phyloP scores from a whole-genome alignment of 2,329 filamentous ascomycete species.

The Gaeumannomyces sp. region DNA sequence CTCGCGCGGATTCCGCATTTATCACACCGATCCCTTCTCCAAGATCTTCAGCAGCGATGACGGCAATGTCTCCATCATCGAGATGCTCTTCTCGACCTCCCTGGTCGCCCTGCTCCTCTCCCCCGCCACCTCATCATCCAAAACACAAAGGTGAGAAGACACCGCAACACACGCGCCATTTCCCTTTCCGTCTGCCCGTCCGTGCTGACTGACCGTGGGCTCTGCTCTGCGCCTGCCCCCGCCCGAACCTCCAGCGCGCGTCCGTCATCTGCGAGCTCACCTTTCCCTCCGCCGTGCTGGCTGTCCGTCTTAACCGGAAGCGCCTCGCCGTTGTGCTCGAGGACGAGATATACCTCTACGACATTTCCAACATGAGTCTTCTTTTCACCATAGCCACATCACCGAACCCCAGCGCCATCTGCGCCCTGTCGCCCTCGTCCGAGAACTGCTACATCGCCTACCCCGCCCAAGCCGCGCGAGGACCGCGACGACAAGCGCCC shows the following conservation, averaged over 20 bases:
- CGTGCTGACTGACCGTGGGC: neutral
- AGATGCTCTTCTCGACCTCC: slow-evolving; percentile 98
- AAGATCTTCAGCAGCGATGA: slow-evolving; percentile 94
- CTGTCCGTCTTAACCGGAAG: slow-evolving; percentile 90
- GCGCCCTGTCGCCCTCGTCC: slow-evolving; percentile 85
- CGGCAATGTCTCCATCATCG: slow-evolving; percentile 89
- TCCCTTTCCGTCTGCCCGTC: slow-evolving; percentile 8
- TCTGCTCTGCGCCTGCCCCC: neutral
- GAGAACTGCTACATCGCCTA: slow-evolving; percentile 96
- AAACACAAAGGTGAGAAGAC: slow-evolving; percentile 75
- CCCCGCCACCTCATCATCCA: slow-evolving; percentile 86
- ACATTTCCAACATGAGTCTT: slow-evolving; percentile 97
- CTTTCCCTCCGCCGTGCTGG: slow-evolving; percentile 92
- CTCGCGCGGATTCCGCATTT: slow-evolving; percentile 90
- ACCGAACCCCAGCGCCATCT: slow-evolving; percentile 86
- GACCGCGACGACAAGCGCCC: slow-evolving; percentile 55
- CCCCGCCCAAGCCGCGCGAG: slow-evolving; percentile 66
- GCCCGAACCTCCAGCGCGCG: slow-evolving; percentile 36
- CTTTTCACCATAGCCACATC: slow-evolving; percentile 90
- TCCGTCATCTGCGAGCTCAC: slow-evolving; percentile 97
- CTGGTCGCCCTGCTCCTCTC: slow-evolving; percentile 90
- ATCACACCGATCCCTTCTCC: slow-evolving; percentile 91
- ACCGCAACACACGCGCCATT: neutral
- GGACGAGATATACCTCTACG: slow-evolving; percentile 95
- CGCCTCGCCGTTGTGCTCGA: slow-evolving; percentile 89